Evolutionary conservation across 2,329 filamentous ascomycete species (phyloP).

Genomic region (Trichoderma citrinoviride): DNA sequence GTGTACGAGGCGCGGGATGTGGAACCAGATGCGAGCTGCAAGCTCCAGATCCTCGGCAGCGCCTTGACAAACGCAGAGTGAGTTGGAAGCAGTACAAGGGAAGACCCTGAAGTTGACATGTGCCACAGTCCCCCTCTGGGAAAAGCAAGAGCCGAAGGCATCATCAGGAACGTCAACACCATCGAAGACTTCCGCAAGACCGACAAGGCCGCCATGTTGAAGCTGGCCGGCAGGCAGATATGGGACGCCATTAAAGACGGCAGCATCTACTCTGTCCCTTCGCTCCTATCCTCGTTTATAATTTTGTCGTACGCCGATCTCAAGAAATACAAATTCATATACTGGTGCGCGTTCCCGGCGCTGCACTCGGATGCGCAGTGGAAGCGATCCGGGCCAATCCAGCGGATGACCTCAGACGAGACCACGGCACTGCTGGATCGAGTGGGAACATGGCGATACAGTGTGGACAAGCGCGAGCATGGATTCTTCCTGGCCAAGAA

Average conservation of each 20-base stretch:
- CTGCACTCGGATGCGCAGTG: constrained; percentile 85
- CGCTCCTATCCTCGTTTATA: constrained; percentile 82
- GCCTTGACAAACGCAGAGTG: constrained; percentile 82
- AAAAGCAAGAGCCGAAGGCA: constrained; percentile 81
- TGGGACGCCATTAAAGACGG: constrained; percentile 98
- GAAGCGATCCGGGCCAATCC: constrained; percentile 59
- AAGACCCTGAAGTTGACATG: constrained; percentile 31
- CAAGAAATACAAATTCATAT: constrained; percentile 97
- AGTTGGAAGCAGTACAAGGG: constrained; percentile 38
- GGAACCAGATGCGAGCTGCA: constrained; percentile 71
- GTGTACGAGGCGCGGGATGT: constrained; percentile 83
- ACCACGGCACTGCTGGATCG: constrained; percentile 76
- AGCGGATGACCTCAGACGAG: constrained; percentile 63
- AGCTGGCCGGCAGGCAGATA: constrained; percentile 79
- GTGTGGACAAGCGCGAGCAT: constrained; percentile 76
- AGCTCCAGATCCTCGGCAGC: constrained; percentile 86
- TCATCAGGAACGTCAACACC: constrained; percentile 95
- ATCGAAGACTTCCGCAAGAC: constrained; percentile 86
- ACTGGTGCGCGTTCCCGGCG: constrained; percentile 95
- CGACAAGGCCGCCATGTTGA: constrained; percentile 75
- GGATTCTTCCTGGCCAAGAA: constrained; percentile 96
- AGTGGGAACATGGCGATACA: constrained; percentile 84
- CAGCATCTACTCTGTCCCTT: constrained; percentile 92
- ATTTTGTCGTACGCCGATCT: constrained; percentile 91
- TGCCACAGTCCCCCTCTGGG: constrained; percentile 60